phyloP scores from a whole-genome alignment of 2,329 filamentous ascomycete genomes.

The Xylaria sp. region DNA sequence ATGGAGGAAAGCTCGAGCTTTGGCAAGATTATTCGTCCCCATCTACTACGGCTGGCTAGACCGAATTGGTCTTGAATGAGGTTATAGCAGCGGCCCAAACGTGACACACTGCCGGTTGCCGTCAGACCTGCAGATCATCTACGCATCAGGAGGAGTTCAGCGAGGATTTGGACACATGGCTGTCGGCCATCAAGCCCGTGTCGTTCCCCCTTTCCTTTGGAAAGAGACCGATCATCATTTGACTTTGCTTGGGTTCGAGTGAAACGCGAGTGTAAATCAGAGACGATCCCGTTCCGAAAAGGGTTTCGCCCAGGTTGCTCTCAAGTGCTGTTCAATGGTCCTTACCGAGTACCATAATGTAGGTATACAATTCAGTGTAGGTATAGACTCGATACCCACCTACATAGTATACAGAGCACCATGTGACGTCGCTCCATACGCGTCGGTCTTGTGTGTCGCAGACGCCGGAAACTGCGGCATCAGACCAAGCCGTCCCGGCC shows the following conservation, averaged over 20 bases:
- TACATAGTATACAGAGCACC: constrained; percentile 3
- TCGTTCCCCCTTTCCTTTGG: constrained; percentile 1
- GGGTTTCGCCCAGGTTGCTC: no score
- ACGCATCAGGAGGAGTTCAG: constrained; percentile 23
- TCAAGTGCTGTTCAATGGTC: neutral
- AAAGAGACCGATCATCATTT: constrained; percentile 6
- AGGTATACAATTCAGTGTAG: no score
- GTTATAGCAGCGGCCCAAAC: constrained; percentile 32
- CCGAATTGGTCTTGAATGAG: constrained; percentile 18
- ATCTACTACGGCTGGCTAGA: neutral
- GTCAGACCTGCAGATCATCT: constrained; percentile 33
- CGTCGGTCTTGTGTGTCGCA: constrained; percentile 8
- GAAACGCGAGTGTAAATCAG: neutral
- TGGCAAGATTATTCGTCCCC: neutral
- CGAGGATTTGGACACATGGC: constrained; percentile 35
- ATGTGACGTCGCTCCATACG: constrained; percentile 3
- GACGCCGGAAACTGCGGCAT: constrained; percentile 28
- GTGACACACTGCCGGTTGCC: constrained; percentile 32
- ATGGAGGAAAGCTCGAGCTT: neutral
- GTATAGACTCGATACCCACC: no score
- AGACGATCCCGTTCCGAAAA: neutral
- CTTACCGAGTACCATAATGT: neutral
- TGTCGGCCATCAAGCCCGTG: constrained; percentile 27
- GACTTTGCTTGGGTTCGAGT: neutral
- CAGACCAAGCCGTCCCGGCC: constrained; percentile 21